Base-by-base conservation (phyloP, 768 basidiomycete genomes). In the Mycena filopes region DNA sequence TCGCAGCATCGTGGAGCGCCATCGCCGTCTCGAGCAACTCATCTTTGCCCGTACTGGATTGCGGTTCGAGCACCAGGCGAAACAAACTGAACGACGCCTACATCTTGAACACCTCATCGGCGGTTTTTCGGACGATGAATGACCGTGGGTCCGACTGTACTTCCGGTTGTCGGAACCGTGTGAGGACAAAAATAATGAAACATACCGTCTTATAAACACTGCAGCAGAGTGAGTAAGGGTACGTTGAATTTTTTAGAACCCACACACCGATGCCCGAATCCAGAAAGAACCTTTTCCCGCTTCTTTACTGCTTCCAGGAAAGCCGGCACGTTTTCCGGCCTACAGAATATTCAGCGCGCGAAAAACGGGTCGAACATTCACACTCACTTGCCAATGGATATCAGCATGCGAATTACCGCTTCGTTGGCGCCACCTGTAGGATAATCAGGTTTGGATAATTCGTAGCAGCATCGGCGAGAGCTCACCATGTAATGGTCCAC, bases 351-450 rank as follows among this genome's bases (percentile, higher is more conserved):
- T 36, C 21, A 36, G 20, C 41, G 47, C 47, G 49, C 46, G 8
- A 25, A 46, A 43, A 46, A 9, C n/a, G 20, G 21, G 13, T n/a
- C 18, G 7, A n/a, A 1, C 36, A 16, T 11, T 40, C 26, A 8
- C 23, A 75, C 87, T 72, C 71, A 92, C 87, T 87, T 88, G 71
- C 94, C 95, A 66, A 97, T 95, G 1, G 92, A 89, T 45, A 94
- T 84, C 43, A 97, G 81, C 96, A 97, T 97, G 16, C 96, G 89
- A 73, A 97, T 95, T 65, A 97, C 95, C 7, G 95, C 94, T 76
- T 97, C 95, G 70, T 95, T 95, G 4, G 95, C 95, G 55, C 95
- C 94, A 68, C 94, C 93, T 85, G 73, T 58, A 29, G 16, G 28
- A 15, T 49, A 42, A 46, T 29, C 33, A 63, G 50, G 40, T 15